A percentile compares a stretch with the other conserved stretches of the same genome.
phyloP scores from a whole-genome alignment of 805 yeast genomes.

The Priceomyces castillae region DNA sequence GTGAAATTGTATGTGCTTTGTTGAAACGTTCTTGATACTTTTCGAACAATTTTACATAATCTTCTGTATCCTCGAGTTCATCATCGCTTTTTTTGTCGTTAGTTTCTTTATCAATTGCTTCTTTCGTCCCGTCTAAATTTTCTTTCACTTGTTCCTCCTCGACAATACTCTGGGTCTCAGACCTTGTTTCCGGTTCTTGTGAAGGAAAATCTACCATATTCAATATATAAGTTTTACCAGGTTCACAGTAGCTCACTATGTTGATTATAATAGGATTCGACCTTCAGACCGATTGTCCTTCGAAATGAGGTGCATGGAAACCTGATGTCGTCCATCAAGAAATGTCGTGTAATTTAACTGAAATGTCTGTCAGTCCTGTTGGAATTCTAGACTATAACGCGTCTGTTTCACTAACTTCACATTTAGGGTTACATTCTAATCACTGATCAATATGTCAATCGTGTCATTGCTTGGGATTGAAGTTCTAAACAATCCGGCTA shows the following conservation, averaged over 20 bases:
- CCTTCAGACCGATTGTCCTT: background rate
- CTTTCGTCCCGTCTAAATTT: slow-evolving; percentile 3
- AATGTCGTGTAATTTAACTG: background rate
- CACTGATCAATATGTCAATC: slow-evolving; percentile 64
- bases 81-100: slow-evolving; percentile 6
- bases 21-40: slow-evolving; percentile 25
- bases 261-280: no score
- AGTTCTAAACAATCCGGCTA: slow-evolving; percentile 92
- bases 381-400: slow-evolving; percentile 1
- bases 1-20: slow-evolving; percentile 20
- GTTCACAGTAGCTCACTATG: no score
- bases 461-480: slow-evolving; percentile 89
- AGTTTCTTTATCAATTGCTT: slow-evolving; percentile 1
- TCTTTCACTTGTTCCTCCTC: background rate
- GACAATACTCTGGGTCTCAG: background rate
- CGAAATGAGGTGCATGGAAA: background rate
- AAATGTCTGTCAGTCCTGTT: background rate
- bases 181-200: background rate
- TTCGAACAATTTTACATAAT: slow-evolving; percentile 27
- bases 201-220: background rate
- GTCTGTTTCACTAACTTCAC: background rate
- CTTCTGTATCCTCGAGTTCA: slow-evolving; percentile 10
- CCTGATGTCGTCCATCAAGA: slow-evolving; percentile 5
- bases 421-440: background rate
- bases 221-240: no score